Evolutionary conservation across 2,329 filamentous ascomycete genomes (phyloP).

Genomic region (Penicillium sp.): DNA sequence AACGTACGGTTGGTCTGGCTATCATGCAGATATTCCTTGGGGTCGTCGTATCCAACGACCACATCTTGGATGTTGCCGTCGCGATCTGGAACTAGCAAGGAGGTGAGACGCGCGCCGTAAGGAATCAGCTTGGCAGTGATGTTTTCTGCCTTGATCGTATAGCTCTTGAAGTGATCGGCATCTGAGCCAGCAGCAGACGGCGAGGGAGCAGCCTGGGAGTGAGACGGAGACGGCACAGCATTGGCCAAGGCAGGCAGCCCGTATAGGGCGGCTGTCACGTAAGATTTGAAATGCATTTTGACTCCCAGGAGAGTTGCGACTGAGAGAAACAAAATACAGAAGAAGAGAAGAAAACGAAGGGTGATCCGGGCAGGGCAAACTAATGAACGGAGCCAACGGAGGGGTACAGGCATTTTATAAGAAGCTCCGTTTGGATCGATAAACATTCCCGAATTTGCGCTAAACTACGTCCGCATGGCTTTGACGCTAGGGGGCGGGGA

Average conservation of each 20-base stretch:
- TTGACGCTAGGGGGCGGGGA: slow-evolving; percentile 23
- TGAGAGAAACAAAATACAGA: slow-evolving; percentile 29
- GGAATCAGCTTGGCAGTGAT: slow-evolving; percentile 49
- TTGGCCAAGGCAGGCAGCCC: slow-evolving; percentile 30
- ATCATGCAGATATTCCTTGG: slow-evolving; percentile 44
- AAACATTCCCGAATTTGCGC: slow-evolving; percentile 14
- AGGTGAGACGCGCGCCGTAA: slow-evolving; percentile 48
- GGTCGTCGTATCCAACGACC: slow-evolving; percentile 50
- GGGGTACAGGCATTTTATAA: slow-evolving; percentile 24
- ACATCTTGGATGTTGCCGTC: slow-evolving; percentile 50
- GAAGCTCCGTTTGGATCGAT: slow-evolving; percentile 13
- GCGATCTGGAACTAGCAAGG: slow-evolving; percentile 50
- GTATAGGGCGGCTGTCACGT: slow-evolving; percentile 31
- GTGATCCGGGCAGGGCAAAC: slow-evolving; percentile 29
- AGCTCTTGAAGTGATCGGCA: slow-evolving; percentile 38
- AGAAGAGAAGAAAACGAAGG: slow-evolving; percentile 26
- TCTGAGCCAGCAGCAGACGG: slow-evolving; percentile 9
- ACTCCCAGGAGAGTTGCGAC: slow-evolving; percentile 26
- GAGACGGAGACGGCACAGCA: slow-evolving; percentile 13
- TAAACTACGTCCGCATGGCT: slow-evolving; percentile 20
- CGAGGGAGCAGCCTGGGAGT: slow-evolving; percentile 6
- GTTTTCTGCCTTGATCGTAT: slow-evolving; percentile 46
- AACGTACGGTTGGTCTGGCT: slow-evolving; percentile 47
- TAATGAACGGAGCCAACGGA: slow-evolving; percentile 25
- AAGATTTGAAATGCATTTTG: slow-evolving; percentile 38